Conservation (phyloP, 2,329 filamentous ascomycete species). For the Hypocreales sp. region DNA sequence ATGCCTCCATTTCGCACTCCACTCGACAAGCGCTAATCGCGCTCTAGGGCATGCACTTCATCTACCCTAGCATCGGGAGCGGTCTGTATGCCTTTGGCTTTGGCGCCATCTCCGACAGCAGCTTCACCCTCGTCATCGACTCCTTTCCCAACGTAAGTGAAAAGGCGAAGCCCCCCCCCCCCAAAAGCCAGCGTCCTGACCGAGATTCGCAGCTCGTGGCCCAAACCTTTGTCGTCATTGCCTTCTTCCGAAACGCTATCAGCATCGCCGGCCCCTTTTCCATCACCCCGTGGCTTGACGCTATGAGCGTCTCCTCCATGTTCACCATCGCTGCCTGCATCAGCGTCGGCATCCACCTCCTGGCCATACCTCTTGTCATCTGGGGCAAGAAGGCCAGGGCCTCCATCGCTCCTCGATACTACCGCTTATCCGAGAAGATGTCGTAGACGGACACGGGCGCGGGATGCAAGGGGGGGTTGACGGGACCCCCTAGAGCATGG, state of each 20-base stretch:
- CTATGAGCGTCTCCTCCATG: conserved; percentile 14
- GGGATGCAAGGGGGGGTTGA: no score
- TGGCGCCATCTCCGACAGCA: conserved; percentile 19
- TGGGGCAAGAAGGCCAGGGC: conserved; percentile 15
- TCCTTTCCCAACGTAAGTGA: conserved; percentile 12
- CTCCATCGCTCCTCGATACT: conserved; percentile 1
- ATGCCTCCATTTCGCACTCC: no score
- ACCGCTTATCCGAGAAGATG: conserved; percentile 1
- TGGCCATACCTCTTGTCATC: conserved; percentile 14
- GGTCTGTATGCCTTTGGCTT: conserved; percentile 21
- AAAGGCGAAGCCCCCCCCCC: no score
- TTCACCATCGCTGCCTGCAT: conserved; percentile 11
- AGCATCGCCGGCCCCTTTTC: conserved; percentile 13
- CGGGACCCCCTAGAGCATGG: no score
- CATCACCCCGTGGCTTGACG: conserved; percentile 14
- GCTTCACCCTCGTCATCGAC: conserved; percentile 19
- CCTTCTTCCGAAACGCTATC: conserved; percentile 16
- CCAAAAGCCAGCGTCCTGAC: no score
- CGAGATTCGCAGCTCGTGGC: conserved; percentile 2
- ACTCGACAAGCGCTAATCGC: no score
- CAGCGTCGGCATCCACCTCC: conserved; percentile 8
- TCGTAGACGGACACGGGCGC: no score
- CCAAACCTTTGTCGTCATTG: conserved; percentile 14
- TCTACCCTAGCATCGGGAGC: conserved; percentile 20
- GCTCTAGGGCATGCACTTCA: conserved; percentile 25